Conservation (phyloP, 78 protist genomes). For the Chrysochromulina parva region DNA sequence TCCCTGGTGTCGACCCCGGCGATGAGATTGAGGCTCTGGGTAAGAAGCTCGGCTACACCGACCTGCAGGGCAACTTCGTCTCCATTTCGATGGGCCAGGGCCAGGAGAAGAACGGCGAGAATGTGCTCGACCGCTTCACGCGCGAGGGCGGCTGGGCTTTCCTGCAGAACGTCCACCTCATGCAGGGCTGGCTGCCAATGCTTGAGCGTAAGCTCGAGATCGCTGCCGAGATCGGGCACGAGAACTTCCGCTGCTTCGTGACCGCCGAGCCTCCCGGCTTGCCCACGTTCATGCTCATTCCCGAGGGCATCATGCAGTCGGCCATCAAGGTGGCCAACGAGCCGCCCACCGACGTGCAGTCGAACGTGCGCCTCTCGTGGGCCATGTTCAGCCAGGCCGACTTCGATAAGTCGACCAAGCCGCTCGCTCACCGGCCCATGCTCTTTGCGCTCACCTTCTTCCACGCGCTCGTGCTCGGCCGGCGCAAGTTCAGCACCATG, state of each 20-base stretch:
- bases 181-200: conserved; percentile 57
- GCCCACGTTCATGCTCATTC: conserved; percentile 30
- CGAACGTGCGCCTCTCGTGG: conserved; percentile 48
- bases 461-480: conserved; percentile 77
- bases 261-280: conserved; percentile 64
- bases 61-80: conserved; percentile 38
- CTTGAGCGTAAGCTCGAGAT: conserved; percentile 69
- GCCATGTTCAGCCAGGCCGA: conserved; percentile 39
- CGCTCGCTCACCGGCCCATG: conserved; percentile 44
- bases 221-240: conserved; percentile 42
- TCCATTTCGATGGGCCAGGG: conserved; percentile 75
- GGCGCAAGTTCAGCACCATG: conserved; percentile 80
- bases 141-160: conserved; percentile 64
- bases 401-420: conserved; percentile 50
- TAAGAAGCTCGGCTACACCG: conserved; percentile 34
- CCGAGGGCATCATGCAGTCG: conserved; percentile 66
- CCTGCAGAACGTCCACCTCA: conserved; percentile 70
- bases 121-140: conserved; percentile 50
- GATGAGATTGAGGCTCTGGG: conserved; percentile 53
- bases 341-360: conserved; percentile 66
- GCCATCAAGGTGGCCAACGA: conserved; percentile 67
- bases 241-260: conserved; percentile 64
- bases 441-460: conserved; percentile 66
- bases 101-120: conserved; percentile 69
- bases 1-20: conserved; percentile 71